phyloP scores from a whole-genome alignment of 176 grass and related monocot species.

The Dactylis glomerata region DNA sequence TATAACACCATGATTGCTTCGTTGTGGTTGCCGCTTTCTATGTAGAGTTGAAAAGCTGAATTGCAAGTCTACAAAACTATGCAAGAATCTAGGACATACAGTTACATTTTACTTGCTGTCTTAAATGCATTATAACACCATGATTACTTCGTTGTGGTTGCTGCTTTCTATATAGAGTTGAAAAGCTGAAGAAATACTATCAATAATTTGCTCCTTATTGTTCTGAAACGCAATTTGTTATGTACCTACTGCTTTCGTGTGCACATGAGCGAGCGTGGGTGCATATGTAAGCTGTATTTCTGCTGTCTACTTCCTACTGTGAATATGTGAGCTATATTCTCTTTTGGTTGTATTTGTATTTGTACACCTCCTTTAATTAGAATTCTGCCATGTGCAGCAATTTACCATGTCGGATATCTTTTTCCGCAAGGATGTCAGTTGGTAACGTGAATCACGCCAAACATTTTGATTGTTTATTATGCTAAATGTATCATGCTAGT shows the following conservation, averaged over 20 bases:
- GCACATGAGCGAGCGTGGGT: no score
- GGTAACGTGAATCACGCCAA: neutral
- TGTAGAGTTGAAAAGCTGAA: constrained; percentile 6
- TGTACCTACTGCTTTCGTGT: no score
- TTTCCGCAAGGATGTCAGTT: neutral
- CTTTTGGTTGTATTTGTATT: no score
- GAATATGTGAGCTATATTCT: no score
- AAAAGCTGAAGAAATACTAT: constrained; percentile 17
- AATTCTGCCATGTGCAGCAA: neutral
- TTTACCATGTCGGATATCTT: constrained; percentile 10
- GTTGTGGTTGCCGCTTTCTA: neutral
- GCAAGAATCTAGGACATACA: no score
- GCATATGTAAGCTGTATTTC: no score
- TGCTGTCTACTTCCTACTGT: no score
- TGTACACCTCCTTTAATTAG: no score
- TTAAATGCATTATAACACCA: neutral
- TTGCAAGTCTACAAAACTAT: no score
- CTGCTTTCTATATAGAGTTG: neutral
- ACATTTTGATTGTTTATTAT: neutral
- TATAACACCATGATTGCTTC: constrained; percentile 6
- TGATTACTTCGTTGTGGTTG: neutral
- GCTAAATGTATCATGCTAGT: constrained; percentile 4
- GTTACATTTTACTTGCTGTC: no score
- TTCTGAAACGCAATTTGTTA: no score
- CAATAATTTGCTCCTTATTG: neutral